A percentile compares a stretch with the other conserved stretches of the same genome.
phyloP scores from a whole-genome alignment of 257 asterid genomes.

The Solanum tarijense region DNA sequence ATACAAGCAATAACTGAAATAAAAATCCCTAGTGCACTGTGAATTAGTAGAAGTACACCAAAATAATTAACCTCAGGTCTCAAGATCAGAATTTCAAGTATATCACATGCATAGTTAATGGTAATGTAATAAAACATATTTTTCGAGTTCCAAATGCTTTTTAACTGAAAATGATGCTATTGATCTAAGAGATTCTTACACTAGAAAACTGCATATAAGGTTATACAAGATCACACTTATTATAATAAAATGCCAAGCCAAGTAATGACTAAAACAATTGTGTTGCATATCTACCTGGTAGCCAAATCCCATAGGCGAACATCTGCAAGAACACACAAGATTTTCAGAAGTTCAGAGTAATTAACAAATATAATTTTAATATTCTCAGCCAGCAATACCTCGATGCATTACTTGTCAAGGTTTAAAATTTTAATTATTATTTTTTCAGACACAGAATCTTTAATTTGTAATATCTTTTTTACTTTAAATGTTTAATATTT shows the following conservation, averaged over 20 bases:
- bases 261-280: background rate
- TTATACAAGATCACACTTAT: background rate
- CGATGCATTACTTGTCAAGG: background rate
- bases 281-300: slow-evolving; percentile 37
- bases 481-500: background rate
- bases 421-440: background rate
- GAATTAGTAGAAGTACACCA: background rate
- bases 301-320: slow-evolving; percentile 97
- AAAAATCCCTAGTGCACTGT: background rate
- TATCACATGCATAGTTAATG: background rate
- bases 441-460: background rate
- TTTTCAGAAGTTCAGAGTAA: background rate
- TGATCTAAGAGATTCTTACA: background rate
- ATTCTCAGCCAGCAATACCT: background rate
- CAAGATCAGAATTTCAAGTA: background rate
- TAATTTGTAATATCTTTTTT: background rate
- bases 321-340: slow-evolving; percentile 38
- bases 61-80: background rate
- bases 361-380: background rate
- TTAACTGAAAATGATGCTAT: background rate
- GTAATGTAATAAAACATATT: background rate
- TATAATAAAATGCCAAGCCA: background rate
- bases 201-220: background rate
- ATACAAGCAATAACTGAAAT: background rate
- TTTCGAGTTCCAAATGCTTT: background rate